Percentiles rank a stretch among this genome's conserved stretches.
Evolutionary conservation across 2,329 filamentous ascomycete species (phyloP).

Genomic region (Verticillium isaacii): DNA sequence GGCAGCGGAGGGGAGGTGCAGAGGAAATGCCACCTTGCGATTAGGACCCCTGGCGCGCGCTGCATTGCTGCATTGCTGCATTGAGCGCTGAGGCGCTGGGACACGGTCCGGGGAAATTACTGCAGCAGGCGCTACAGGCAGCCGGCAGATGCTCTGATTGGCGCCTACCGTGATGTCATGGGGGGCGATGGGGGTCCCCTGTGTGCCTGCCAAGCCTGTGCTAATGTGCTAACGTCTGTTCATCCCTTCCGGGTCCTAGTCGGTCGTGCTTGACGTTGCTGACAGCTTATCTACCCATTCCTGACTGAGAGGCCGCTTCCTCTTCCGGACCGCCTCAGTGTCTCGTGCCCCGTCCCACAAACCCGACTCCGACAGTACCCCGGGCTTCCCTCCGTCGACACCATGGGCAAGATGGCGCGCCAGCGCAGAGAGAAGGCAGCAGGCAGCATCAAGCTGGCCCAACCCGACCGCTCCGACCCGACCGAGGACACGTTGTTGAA

Average conservation of each 20-base stretch:
- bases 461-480: conserved; percentile 62
- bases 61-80: not conserved
- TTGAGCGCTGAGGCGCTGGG: not conserved
- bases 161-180: conserved; percentile 1
- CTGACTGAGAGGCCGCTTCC: not conserved
- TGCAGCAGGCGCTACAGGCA: not conserved
- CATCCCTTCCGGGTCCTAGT: too few relatives aligned
- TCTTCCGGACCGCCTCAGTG: not conserved
- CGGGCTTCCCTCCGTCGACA: not conserved
- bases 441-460: conserved; percentile 54
- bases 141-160: not conserved
- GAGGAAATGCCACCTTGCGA: conserved; percentile 24
- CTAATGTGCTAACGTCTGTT: not conserved
- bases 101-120: conserved; percentile 2
- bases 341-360: conserved; percentile 8
- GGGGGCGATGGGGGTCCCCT: conserved; percentile 1
- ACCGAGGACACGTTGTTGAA: conserved; percentile 67
- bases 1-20: conserved; percentile 1
- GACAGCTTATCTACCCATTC: not conserved
- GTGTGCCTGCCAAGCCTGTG: not conserved
- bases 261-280: not conserved
- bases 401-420: conserved; percentile 28
- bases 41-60: conserved; percentile 13
- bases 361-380: conserved; percentile 20
- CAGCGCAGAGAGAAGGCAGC: conserved; percentile 44